Base-by-base conservation (phyloP, 306 rosid species). In the Fragaria nilgerrensis region DNA sequence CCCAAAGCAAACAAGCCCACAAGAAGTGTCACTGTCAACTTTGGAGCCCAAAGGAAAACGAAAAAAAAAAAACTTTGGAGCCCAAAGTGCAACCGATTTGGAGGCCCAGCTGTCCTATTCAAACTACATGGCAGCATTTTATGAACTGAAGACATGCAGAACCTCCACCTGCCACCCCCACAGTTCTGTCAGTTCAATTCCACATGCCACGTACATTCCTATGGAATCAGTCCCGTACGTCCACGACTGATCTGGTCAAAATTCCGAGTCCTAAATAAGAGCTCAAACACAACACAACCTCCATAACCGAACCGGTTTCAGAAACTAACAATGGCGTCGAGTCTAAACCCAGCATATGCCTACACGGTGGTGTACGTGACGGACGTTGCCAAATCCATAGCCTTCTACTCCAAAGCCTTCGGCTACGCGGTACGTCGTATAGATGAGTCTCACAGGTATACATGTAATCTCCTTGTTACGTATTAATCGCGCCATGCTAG, bases 351-450 rank as follows among this genome's bases (percentile, higher is more conserved):
- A 32, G 87, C 22, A n/a, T 83, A 84, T 32, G 96, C 88, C 41
- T 90, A 92, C 80, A 84, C 88, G 14, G 92, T 92, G 56, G 50
- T 90, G 11, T 94, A 94, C 82, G 95, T 88, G 0, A 79, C 81
- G 83, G 93, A 92, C 86, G 95, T 94, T 2, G 84, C 92, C 9
- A 77, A 81, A 52, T 92, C 95, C 0, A 87, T 88, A 14, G 86
- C 74, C 76, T 92, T 94, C 93, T 90, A 89, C 45, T 74, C 91
- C 62, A 85, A 84, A 72, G 96, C 97, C 44, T 94, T 94, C 75
- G 97, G 96, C 15, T 84, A 76, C 84, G 12, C 37, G 16, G 91
- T 92, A 77, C 98, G 97, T 77, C 89, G 95, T 77, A 49, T 92
- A 72, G 95, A 94, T 83, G 80, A 90, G 43, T 90, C 96, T 22